Base-by-base conservation (phyloP, 2,329 filamentous ascomycete genomes). In the Lecanicillium sp. region DNA sequence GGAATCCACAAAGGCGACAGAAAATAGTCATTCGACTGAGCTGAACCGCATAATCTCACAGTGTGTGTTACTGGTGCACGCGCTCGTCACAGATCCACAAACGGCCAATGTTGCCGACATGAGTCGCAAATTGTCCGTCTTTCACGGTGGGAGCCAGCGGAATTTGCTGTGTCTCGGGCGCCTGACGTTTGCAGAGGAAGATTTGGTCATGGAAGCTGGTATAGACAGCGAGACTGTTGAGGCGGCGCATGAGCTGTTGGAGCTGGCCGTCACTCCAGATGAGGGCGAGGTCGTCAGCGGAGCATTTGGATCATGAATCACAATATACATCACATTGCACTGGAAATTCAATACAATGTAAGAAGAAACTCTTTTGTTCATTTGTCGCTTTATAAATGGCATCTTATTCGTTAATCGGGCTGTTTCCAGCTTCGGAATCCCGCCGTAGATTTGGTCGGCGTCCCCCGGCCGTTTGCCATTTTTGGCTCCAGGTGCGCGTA, bases 171-270 rank as follows among this genome's bases (percentile, higher is more conserved):
- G 79, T 3, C 65, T 98, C 32, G 88, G 87, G 0, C 67, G 90
- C 30, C 64, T 97, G n/a, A 87, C 86, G 0, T 96, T 95, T 57
- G 81, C 79, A 5, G 77, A 80, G 36, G 87, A 94, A 44, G 83
- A 87, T 20, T 60, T 85, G 8, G 74, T 92, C 10, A 70, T 94
- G 19, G 88, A 96, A 59, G 68, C 71, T 2, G 81, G 81, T 0
- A 82, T 94, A 38, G 82, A 84, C 27, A 76, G 82, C 19, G 85
- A 87, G 46, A 86, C 87, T 1, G 77, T 83, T 2, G 85, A 90
- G 46, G 79, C 82, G 59, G 90, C 92, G 4, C 81, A 90, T 49
- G 79, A 84, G 52, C 67, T 98, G 45, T 60, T 97, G 29, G 87
- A 95, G 56, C 69, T 87, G 44, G 77, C 79, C 3, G 77, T 95